Evolutionary conservation across 2,329 filamentous ascomycete species (phyloP), one percentile per base, ranked within the genome.

Genomic region (Fusarium tanahbumbuense): DNA sequence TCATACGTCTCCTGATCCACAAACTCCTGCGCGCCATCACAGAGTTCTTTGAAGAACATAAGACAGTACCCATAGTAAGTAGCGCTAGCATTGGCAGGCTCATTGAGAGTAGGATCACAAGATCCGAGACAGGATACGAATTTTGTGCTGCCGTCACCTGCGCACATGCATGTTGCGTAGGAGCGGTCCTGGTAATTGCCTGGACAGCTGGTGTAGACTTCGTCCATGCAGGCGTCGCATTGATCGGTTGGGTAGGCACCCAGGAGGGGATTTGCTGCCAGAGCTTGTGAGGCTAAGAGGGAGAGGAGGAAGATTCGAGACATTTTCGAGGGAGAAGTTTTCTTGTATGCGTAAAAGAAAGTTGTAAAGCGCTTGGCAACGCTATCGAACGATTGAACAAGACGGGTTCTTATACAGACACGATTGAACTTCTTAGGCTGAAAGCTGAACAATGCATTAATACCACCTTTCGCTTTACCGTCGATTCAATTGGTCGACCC

Each of bases 161-260:
- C 53, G 5, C 53, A 56, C 53, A 56, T 56, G 15, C 53, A 56
- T 27, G 53, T 56, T 12, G 53, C 53, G 40, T 56, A 56, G 2
- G 53, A 15, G 1, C 53, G 53, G 2, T 23, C 27, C 8, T 56
- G 8, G 42, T 56, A 56, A 9, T 56, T n/a, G 1, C 53, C 53
- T 18, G 42, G 42, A 9, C 53, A 56, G 12, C 53, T 56, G 22
- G 46, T 12, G 6, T 20, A 56, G 42, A 30, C 34, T 13, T 56
- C 18, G 6, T 56, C 53, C 0, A 56, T 23, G 23, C 53, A 56
- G n/a, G 53, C 12, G 30, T 56, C 53, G 42, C 53, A 56, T 28
- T 23, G 3, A 18, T 23, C 41, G 5, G 53, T 47, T 8, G 12
- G 8, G 6, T 56, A 56, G 13, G 28, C 53, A 3, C 53, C 53